These are phyloP conservation scores for Erysimum cheiranthoides DNA, from an alignment of 345 rosid genomes.

Conservation along the genomic window DNA sequence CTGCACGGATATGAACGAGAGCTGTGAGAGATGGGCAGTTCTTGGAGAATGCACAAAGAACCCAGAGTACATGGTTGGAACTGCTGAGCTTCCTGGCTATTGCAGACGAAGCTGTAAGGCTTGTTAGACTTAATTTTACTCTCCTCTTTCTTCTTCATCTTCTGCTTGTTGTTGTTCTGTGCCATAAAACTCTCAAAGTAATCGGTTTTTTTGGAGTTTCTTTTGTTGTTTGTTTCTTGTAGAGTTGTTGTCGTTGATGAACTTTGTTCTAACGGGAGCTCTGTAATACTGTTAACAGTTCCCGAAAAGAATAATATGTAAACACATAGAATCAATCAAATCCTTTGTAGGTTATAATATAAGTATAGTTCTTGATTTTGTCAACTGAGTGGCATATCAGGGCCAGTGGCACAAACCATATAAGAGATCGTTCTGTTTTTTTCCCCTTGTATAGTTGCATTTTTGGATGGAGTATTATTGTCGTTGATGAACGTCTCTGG, in stretches of 20 bases:
- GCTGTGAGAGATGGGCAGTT: conserved; percentile 93
- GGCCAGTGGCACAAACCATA: not conserved
- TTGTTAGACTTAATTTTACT: conserved; percentile 52
- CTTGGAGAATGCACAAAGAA: conserved; percentile 93
- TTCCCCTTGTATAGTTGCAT: not conserved
- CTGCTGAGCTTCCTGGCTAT: conserved; percentile 78
- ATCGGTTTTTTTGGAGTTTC: not conserved
- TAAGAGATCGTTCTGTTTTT: not conserved
- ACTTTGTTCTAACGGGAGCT: conserved; percentile 11
- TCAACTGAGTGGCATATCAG: not conserved
- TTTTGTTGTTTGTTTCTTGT: conserved; percentile 28
- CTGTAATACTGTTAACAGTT: conserved; percentile 18
- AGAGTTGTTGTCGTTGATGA: conserved; percentile 25
- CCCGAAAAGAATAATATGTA: conserved; percentile 8
- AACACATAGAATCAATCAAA: conserved; percentile 9
- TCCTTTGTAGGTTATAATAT: conserved; percentile 1
- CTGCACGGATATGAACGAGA: conserved; percentile 75
- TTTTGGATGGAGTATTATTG: not conserved
- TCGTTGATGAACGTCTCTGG: conserved; percentile 9
- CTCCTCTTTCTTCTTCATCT: not conserved
- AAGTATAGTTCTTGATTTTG: not conserved
- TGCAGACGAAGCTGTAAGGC: conserved; percentile 88
- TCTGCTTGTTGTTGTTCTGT: not conserved
- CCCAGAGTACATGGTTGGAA: conserved; percentile 86
- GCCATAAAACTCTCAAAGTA: conserved; percentile 20